Evolutionary conservation across 768 basidiomycete genomes (phyloP), one percentile per base, ranked within the genome.

Genomic region (Rhodotorula toruloides): DNA sequence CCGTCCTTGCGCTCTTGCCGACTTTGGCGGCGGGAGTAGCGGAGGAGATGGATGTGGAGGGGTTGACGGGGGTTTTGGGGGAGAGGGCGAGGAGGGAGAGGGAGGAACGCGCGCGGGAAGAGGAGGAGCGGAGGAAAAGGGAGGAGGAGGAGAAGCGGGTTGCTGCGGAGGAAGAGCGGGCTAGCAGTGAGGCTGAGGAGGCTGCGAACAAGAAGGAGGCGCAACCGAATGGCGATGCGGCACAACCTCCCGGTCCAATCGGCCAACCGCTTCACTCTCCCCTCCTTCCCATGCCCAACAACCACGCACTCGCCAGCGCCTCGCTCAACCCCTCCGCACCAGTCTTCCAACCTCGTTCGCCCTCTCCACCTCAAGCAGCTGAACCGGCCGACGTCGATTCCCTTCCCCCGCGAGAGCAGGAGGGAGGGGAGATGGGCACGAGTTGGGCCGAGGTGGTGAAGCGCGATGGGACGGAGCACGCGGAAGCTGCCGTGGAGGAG

Each of bases 31-130:
- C 82, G 21, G 84, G 86, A 66, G 80, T 91, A 19, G 77, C 87
- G n/a, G 79, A 81, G 31, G 84, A 83, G 37, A 87, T 91, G 84
- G 85, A 91, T 68, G 87, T 91, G 25, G 89, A 91, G 69, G 79
- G 79, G 1, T 77, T 89, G 19, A 89, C 86, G 0, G 76, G 81
- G 22, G 86, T 82, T 68, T 73, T 85, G 27, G 83, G 57, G 25
- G 42, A 58, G 27, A 49, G 68, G n/a, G 69, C 65, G 12, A 21
- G 36, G 34, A 10, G 50, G 46, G 66, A 65, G 36, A 54, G 57
- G 47, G 34, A 40, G 48, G 48, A 39, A 53, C 44, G 39, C 25
- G 59, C 61, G 42, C 44, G 44, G 21, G 57, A 69, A 19, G 54
- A 58, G 37, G 46, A 39, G 39, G 58, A 52, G 50, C 27, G 48